Percentiles rank a stretch among this genome's conserved stretches.
Conservation (phyloP, 2,329 filamentous ascomycete genomes). For the Xylariaceae sp. region DNA sequence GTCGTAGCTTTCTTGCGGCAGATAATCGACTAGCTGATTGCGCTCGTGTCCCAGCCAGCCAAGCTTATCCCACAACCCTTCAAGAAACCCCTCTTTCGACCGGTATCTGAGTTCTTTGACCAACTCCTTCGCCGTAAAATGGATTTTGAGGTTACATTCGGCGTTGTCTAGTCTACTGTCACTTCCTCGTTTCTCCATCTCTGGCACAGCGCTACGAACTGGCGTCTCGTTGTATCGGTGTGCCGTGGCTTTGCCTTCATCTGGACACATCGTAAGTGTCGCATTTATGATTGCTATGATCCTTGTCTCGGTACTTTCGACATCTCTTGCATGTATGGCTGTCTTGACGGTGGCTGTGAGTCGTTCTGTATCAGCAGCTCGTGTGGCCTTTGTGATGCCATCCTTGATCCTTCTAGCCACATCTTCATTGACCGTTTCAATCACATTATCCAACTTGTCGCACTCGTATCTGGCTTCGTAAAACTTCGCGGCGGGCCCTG, state of each 20-base stretch:
- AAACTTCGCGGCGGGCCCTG: too few relatives aligned
- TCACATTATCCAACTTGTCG: constrained; percentile 1
- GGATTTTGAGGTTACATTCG: constrained; percentile 1
- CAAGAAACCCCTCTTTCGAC: constrained; percentile 2
- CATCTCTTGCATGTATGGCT: neutral
- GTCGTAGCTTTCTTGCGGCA: constrained; percentile 7
- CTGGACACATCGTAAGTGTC: too few relatives aligned
- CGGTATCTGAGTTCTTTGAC: constrained; percentile 3
- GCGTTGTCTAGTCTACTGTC: neutral
- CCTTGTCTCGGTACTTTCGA: neutral
- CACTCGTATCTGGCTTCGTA: neutral
- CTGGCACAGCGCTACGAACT: neutral
- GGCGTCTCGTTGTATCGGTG: neutral
- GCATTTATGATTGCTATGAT: neutral
- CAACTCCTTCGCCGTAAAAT: constrained; percentile 7
- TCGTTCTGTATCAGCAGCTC: neutral
- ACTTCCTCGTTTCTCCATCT: neutral
- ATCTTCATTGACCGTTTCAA: constrained; percentile 1
- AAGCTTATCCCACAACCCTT: constrained; percentile 4
- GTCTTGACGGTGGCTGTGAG: constrained; percentile 4
- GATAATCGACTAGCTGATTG: neutral
- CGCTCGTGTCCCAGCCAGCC: constrained; percentile 8
- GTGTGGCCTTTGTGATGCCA: neutral
- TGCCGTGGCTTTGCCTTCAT: neutral
- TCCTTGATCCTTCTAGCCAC: constrained; percentile 6